Evolutionary conservation across 1,284 basidiomycete species (phyloP).

Genomic region (Cryptococcus jaspeensis): DNA sequence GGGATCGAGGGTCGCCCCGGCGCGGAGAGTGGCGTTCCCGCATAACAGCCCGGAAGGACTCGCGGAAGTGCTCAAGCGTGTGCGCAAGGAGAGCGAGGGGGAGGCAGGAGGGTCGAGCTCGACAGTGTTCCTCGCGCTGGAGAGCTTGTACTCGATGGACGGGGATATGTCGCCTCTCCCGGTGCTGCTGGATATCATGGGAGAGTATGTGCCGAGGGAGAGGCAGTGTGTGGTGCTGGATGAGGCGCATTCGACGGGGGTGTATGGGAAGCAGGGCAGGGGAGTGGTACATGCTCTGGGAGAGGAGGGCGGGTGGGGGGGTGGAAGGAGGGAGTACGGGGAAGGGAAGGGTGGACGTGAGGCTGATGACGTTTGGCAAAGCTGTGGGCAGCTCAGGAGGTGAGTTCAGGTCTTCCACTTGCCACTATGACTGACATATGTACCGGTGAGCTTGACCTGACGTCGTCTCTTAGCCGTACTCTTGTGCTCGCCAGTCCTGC

Average conservation of each 20-base stretch:
- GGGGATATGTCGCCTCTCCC: constrained; percentile 79
- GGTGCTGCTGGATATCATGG: constrained; percentile 60
- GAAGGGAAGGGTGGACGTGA: constrained; percentile 51
- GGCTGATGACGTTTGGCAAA: constrained; percentile 66
- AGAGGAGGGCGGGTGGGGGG: constrained; percentile 45
- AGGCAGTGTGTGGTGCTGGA: constrained; percentile 61
- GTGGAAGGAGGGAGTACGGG: constrained; percentile 56
- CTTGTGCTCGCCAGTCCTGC: constrained; percentile 67
- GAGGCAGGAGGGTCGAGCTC: background rate
- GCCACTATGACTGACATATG: background rate
- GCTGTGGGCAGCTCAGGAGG: constrained; percentile 73
- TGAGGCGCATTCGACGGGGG: constrained; percentile 86
- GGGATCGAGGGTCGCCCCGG: constrained; percentile 59
- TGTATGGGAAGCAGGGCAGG: constrained; percentile 62
- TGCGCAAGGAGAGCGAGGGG: constrained; percentile 5
- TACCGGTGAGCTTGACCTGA: background rate
- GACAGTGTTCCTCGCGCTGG: constrained; percentile 65
- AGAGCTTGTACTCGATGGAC: constrained; percentile 93
- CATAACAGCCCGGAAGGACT: constrained; percentile 66
- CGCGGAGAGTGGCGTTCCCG: constrained; percentile 57
- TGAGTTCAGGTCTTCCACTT: constrained; percentile 48
- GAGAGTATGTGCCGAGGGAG: constrained; percentile 46
- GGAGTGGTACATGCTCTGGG: constrained; percentile 55
- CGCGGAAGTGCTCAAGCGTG: constrained; percentile 22
- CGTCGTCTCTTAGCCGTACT: constrained; percentile 63